Evolutionary conservation across 805 yeast species (phyloP).

Genomic region (Metschnikowia shivogae): DNA sequence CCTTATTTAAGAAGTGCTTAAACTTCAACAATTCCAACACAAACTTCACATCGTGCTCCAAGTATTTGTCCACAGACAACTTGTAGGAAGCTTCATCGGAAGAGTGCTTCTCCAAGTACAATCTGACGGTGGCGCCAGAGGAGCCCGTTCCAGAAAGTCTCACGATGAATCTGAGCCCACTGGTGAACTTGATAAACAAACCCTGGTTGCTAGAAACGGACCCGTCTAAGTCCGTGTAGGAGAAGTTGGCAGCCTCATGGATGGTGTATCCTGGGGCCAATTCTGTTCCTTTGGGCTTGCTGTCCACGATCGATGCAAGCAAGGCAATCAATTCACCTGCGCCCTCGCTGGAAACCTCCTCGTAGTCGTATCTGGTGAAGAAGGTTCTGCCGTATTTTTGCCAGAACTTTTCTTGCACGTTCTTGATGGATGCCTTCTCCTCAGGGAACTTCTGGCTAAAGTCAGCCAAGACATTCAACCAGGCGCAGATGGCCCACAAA

Average conservation of each 20-base stretch:
- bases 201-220: constrained; percentile 87
- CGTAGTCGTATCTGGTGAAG: constrained; percentile 94
- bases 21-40: constrained; percentile 69
- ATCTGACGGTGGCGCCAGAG: constrained; percentile 93
- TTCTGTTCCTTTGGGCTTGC: constrained; percentile 42
- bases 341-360: constrained; percentile 70
- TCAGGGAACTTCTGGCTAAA: constrained; percentile 60
- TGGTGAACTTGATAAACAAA: constrained; percentile 70
- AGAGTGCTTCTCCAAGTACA: constrained; percentile 83
- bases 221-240: constrained; percentile 93
- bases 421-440: constrained; percentile 59
- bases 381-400: constrained; percentile 90
- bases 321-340: constrained; percentile 65
- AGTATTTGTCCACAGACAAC: constrained; percentile 60
- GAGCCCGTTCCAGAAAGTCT: constrained; percentile 97
- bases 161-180: constrained; percentile 81
- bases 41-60: constrained; percentile 55
- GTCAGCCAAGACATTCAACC: constrained; percentile 92
- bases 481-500: constrained; percentile 94
- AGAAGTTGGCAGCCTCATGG: constrained; percentile 78
- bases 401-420: constrained; percentile 87
- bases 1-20: constrained; percentile 71
- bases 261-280: constrained; percentile 51
- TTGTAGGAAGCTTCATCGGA: constrained; percentile 48
- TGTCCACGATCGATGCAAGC: constrained; percentile 29